Base-by-base conservation (phyloP, 2,329 filamentous ascomycete genomes). In the Xylariaceae sp. region DNA sequence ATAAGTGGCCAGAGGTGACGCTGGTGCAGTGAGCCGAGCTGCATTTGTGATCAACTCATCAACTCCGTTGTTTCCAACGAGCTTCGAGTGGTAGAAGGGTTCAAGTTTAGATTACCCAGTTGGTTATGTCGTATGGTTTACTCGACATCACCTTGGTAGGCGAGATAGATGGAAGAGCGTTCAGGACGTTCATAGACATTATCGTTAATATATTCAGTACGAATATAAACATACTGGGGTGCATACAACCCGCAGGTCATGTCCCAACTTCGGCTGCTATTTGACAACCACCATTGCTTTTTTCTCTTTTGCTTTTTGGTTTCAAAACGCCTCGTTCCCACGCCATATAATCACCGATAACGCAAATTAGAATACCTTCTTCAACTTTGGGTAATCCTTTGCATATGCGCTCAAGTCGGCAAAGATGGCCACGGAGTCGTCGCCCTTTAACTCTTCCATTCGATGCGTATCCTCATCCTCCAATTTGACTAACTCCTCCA, bases 401-500 rank as follows among this genome's bases (percentile, higher is more conserved):
- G 84, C 73, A 8, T 71, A 63, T 1, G 68, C 73, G 44, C 76
- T 68, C 41, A 88, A 72, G 55, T 81, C 78, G 0, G 73, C 71
- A 70, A 78, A 82, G 47, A 82, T 76, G 15, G 77, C 73, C 13
- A 66, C 71, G 3, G 79, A 76, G 50, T 81, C 76, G 51, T 81
- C 77, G 1, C 73, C 72, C 23, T 75, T 73, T n/a, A 85, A 67
- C 6, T 73, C 68, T 60, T 77, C 78, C 71, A 91, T 85, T 5
- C 89, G 80, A 59, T 86, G 75, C 62, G 87, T 79, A 65, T 94
- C 89, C 70, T 93, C 89, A 10, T 88, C 80, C 71, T 91, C 89
- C 1, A 95, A 75, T 70, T 87, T 84, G 71, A 92, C 84, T 51
- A 96, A 72, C 66, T 90, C 88, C 64, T 90, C 85, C n/a, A 79